A percentile compares a stretch with the other conserved stretches of the same genome.
Evolutionary conservation across 2,329 filamentous ascomycete genomes (phyloP).

Genomic region (Diaporthe citrichinensis): DNA sequence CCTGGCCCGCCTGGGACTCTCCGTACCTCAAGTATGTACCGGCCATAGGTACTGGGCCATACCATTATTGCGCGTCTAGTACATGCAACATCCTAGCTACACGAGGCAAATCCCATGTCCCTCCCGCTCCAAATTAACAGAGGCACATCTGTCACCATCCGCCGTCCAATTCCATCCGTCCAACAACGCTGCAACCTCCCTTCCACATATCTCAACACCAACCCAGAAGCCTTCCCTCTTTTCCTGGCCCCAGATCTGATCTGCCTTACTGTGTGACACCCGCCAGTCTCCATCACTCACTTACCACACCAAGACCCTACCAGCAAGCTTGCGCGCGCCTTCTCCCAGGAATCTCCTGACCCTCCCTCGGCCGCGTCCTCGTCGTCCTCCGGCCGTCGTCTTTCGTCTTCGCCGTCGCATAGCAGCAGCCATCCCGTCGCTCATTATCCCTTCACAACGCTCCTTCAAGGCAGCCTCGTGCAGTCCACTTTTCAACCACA

Average conservation of each 20-base stretch:
- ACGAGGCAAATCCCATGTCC: slow-evolving; percentile 15
- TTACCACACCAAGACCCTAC: slow-evolving; percentile 7
- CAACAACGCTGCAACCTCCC: slow-evolving; percentile 3
- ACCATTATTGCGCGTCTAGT: neutral
- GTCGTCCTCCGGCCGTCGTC: neutral
- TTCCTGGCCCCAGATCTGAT: slow-evolving; percentile 6
- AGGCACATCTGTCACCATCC: slow-evolving; percentile 29
- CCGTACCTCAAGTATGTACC: neutral
- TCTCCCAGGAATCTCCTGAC: neutral
- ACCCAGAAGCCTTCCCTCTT: slow-evolving; percentile 7
- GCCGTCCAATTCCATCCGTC: neutral
- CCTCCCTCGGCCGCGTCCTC: neutral
- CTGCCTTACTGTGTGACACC: slow-evolving; percentile 1
- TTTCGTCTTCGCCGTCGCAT: slow-evolving; percentile 17
- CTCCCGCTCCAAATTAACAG: slow-evolving; percentile 6
- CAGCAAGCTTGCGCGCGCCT: neutral
- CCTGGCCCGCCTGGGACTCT: too few relatives aligned
- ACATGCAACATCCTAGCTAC: slow-evolving; percentile 8
- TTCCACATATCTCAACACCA: slow-evolving; percentile 23
- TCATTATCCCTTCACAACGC: slow-evolving; percentile 25
- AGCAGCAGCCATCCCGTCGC: slow-evolving; percentile 32
- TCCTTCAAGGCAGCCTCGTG: slow-evolving; percentile 28
- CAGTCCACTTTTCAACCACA: slow-evolving; percentile 9
- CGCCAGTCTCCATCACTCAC: slow-evolving; percentile 23
- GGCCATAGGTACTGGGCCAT: neutral